Evolutionary conservation across 345 rosid species (phyloP), one percentile per base, ranked within the genome.

Genomic region (Toxicodendron radicans): DNA sequence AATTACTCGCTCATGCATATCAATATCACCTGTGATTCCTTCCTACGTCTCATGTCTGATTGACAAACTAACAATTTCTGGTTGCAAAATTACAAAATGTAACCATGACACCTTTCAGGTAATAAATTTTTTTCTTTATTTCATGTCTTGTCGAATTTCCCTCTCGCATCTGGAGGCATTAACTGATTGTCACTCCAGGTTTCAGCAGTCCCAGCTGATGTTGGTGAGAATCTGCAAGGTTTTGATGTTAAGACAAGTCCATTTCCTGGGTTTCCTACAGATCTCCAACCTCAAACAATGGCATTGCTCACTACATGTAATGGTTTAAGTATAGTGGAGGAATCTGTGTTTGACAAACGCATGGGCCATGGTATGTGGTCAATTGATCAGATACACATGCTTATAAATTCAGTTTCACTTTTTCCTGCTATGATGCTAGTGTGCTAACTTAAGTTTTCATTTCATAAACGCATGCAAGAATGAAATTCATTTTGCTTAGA

Each of bases 221-320:
- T 11, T 71, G 64, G 64, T 33, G 49, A 60, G 21, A 70, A 66
- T 58, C 74, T 78, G 74, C 78, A 9, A 46, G 74, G 79, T 75
- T 78, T 78, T 21, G 64, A 74, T 75, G 58, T 81, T 32, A 81
- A 63, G 72, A 81, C 81, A 32, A 24, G 79, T 54, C 77, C 84
- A 10, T 81, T 71, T 74, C 84, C 79, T 21, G 79, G 71, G 14
- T 81, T 81, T 75, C 84, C 81, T n/a, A 81, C 84, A 46, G 81
- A 81, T 66, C 76, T 81, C 59, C 84, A 81, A 59, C 81, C 84
- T 71, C 81, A 63, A 30, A 71, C 76, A 52, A 70, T 74, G 81
- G 81, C 79, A 18, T 30, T 81, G 41, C 81, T 81, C 62, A 71
- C 79, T 17, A 77, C 77, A 35, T 81, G 81, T 54, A 57, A 46